Evolutionary conservation across 352 stramenopile genomes (phyloP), one percentile per base, ranked within the genome.

Genomic region (Hyaloperonospora brassicae): DNA sequence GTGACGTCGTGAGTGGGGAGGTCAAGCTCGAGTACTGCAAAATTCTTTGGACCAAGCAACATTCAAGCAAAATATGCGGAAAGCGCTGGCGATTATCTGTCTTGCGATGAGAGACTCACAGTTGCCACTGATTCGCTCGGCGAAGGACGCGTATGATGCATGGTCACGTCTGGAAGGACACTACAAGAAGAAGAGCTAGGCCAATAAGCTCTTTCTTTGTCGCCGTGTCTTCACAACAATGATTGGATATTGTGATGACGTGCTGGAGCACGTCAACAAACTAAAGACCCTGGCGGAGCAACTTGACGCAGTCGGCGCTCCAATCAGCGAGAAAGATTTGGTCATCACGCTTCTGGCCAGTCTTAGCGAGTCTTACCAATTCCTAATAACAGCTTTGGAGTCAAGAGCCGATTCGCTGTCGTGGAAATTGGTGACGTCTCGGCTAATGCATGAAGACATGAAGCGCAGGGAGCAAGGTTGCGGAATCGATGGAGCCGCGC

Each of bases 131-230:
- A 12, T 39, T 39, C 34, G 34, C 34, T 39, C 34, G 34, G 12
- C 34, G n/a, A n/a, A n/a, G n/a, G n/a, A 39, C 12, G 34, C 34
- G 34, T 12, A 39, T 39, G 34, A n/a, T n/a, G n/a, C n/a, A n/a
- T n/a, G n/a, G n/a, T n/a, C n/a, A n/a, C n/a, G n/a, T n/a, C n/a
- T n/a, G n/a, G n/a, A n/a, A n/a, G n/a, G n/a, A n/a, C n/a, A n/a
- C n/a, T n/a, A n/a, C n/a, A n/a, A n/a, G n/a, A 39, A 39, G 12
- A 39, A 39, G 34, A 39, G 7, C 12, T 46, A 14, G 13, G 41
- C n/a, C 17, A 46, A 46, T 9, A 46, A 46, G 41, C 41, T 46
- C 17, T 46, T 46, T 39, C 17, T 30, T 27, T 11, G 41, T 46
- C n/a, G 41, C n/a, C 14, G 12, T 23, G 24, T 46, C 17, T 24